Evolutionary conservation across 352 stramenopile genomes (phyloP).

Genomic region (Globisporangium echinulatum): DNA sequence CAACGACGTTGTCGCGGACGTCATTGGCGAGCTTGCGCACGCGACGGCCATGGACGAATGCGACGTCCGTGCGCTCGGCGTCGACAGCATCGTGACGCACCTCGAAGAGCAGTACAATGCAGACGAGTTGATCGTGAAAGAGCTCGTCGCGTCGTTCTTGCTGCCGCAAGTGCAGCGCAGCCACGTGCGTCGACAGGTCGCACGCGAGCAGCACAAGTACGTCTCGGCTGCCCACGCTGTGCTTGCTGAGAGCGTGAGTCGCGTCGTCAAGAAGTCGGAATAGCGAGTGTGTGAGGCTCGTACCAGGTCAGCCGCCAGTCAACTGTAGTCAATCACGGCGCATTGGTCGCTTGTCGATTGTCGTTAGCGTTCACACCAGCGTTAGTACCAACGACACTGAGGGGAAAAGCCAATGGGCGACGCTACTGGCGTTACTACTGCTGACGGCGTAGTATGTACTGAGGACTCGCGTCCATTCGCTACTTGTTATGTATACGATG

Average conservation of each 20-base stretch:
- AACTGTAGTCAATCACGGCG: no score
- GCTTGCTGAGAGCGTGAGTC: constrained; percentile 35
- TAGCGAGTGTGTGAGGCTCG: no score
- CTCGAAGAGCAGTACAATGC: constrained; percentile 42
- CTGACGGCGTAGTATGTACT: no score
- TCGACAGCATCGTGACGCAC: constrained; percentile 43
- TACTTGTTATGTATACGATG: no score
- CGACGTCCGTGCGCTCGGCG: constrained; percentile 29
- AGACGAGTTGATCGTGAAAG: constrained; percentile 62
- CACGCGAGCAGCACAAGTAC: constrained; percentile 59
- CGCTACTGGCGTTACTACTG: background rate
- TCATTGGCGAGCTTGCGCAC: constrained; percentile 48
- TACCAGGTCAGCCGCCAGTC: no score
- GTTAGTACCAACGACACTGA: background rate
- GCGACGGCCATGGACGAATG: constrained; percentile 41
- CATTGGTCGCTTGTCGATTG: no score
- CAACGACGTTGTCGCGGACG: constrained; percentile 49
- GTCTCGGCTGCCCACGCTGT: constrained; percentile 51
- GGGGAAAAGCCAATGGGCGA: background rate
- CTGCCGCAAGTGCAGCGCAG: constrained; percentile 71
- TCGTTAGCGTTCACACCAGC: no score
- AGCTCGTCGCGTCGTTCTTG: constrained; percentile 77
- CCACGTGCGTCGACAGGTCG: constrained; percentile 48
- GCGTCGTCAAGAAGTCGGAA: constrained; percentile 10
- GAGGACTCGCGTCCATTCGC: no score